Percentiles rank a stretch among this genome's conserved stretches.
These are phyloP conservation scores for Podospora appendiculata DNA, from an alignment of 495 filamentous ascomycete genomes.

Conservation along the genomic window DNA sequence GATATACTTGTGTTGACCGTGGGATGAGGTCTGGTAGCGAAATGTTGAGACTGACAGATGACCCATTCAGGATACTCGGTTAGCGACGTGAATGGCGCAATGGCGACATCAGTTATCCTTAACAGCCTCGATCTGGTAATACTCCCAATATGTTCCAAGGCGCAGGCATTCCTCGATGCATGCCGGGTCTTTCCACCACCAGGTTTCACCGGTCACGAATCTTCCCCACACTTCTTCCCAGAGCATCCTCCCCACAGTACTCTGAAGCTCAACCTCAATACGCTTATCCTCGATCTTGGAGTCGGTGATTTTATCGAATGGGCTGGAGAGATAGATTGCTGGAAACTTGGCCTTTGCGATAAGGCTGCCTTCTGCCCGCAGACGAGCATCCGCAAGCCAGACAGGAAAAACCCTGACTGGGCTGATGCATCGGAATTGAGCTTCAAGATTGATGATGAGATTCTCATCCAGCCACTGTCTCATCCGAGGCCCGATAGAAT, in stretches of 20 bases:
- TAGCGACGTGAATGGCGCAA: too few species aligned
- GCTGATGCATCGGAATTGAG: slow-evolving; percentile 35
- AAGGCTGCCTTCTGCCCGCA: slow-evolving; percentile 24
- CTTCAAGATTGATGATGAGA: slow-evolving; percentile 36
- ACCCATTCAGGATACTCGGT: too few species aligned
- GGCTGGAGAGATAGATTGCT: slow-evolving; percentile 16
- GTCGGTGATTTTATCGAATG: slow-evolving; percentile 1
- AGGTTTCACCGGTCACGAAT: slow-evolving; percentile 31
- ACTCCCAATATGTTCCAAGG: slow-evolving; percentile 41
- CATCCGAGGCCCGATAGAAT: slow-evolving; percentile 36
- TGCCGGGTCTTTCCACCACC: slow-evolving; percentile 46
- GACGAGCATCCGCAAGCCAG: slow-evolving; percentile 34
- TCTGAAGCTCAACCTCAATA: slow-evolving; percentile 26
- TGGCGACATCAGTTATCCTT: slow-evolving; percentile 13
- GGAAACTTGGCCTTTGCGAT: slow-evolving; percentile 28
- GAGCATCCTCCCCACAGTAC: slow-evolving; percentile 29
- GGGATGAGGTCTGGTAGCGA: too few species aligned
- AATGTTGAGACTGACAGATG: too few species aligned
- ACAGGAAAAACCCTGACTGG: slow-evolving; percentile 33
- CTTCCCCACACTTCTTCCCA: slow-evolving; percentile 41
- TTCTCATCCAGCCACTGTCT: slow-evolving; percentile 41
- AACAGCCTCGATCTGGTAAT: slow-evolving; percentile 35
- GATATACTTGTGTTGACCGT: too few species aligned
- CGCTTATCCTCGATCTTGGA: background rate
- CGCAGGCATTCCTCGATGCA: slow-evolving; percentile 39